A percentile compares a stretch with the other conserved stretches of the same genome.
Evolutionary conservation across 2,329 filamentous ascomycete genomes (phyloP).

Genomic region (Cylindrodendrum hubeiense): DNA sequence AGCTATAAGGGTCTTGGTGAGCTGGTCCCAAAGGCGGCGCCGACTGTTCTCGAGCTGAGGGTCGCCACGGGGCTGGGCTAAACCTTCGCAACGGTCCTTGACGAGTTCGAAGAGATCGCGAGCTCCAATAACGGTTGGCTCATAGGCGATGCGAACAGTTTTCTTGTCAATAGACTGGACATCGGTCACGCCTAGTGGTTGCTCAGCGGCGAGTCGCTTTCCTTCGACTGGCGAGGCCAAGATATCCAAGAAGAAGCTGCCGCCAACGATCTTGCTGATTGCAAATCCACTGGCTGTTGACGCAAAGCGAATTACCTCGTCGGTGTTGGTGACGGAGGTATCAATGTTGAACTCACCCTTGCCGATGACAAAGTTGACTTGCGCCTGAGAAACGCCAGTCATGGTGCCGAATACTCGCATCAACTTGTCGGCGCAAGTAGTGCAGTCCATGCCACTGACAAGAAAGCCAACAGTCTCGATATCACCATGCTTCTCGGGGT

Average conservation of each 20-base stretch:
- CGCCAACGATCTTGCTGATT: constrained; percentile 40
- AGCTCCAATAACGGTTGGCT: constrained; percentile 50
- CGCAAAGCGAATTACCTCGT: constrained; percentile 43
- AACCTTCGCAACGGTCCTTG: background rate
- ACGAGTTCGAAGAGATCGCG: constrained; percentile 39
- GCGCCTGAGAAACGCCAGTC: constrained; percentile 36
- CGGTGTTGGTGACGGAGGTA: constrained; percentile 34
- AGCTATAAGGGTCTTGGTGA: constrained; percentile 47
- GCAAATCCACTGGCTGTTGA: constrained; percentile 48
- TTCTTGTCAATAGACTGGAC: constrained; percentile 45
- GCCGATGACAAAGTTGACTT: constrained; percentile 55
- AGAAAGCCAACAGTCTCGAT: constrained; percentile 44
- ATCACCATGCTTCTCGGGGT: constrained; percentile 43
- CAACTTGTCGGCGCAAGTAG: constrained; percentile 52
- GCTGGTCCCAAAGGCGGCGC: constrained; percentile 38
- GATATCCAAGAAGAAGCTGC: constrained; percentile 47
- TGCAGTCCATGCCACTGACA: constrained; percentile 54
- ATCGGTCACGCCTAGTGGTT: constrained; percentile 43
- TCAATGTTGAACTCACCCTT: constrained; percentile 51
- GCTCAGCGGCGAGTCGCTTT: constrained; percentile 35
- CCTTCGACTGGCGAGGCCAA: constrained; percentile 35
- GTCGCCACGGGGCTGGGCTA: constrained; percentile 43
- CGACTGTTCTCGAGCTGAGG: constrained; percentile 46
- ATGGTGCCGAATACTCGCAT: constrained; percentile 43
- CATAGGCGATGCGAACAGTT: constrained; percentile 49